Evolutionary conservation across 768 basidiomycete species (phyloP).

Genomic region (Russula virescens): DNA sequence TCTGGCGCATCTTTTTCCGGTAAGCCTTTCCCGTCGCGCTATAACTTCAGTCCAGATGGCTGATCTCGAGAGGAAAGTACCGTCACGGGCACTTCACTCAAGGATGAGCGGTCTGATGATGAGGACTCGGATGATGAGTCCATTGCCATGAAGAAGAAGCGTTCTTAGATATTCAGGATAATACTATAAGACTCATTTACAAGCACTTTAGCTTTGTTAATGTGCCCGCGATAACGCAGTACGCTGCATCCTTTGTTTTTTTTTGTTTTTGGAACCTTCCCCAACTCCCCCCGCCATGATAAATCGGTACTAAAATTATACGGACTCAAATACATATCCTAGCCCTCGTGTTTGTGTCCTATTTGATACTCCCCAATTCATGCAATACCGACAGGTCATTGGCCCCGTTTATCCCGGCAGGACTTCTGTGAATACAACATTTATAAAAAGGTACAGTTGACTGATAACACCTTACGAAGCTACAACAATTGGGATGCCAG

Average conservation of each 20-base stretch:
- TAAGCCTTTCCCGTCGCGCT: constrained; percentile 33
- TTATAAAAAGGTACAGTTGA: neutral
- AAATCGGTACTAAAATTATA: neutral
- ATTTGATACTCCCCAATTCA: neutral
- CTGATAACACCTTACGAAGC: neutral
- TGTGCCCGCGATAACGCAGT: neutral
- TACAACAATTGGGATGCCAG: neutral
- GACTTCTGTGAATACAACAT: neutral
- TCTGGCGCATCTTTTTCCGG: constrained; percentile 72
- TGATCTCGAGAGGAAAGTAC: constrained; percentile 39
- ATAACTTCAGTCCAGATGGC: neutral
- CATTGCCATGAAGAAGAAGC: constrained; percentile 2
- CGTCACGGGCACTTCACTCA: constrained; percentile 39
- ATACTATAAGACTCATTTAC: constrained; percentile 32
- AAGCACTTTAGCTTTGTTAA: constrained; percentile 13
- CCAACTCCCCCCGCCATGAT: neutral
- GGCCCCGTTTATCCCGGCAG: no score
- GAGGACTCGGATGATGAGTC: constrained; percentile 37
- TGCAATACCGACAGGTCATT: neutral
- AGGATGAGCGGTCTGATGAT: constrained; percentile 80
- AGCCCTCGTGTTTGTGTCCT: neutral
- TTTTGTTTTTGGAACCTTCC: no score
- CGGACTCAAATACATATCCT: neutral
- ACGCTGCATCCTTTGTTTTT: neutral
- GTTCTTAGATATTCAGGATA: constrained; percentile 32